Conservation (phyloP, 768 basidiomycete species). For the Trametes maxima region DNA sequence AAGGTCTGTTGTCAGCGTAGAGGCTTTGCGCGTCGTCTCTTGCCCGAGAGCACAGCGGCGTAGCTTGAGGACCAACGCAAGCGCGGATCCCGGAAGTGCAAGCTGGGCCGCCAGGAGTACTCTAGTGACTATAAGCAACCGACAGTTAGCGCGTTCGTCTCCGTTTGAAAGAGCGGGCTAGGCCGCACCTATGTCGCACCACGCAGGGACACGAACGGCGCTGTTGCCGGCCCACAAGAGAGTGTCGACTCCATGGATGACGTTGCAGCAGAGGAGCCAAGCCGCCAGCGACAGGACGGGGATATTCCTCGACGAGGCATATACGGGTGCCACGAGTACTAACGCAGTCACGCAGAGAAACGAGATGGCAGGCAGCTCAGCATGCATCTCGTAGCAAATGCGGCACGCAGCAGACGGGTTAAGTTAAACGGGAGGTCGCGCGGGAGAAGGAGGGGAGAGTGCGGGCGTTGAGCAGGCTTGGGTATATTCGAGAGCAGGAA, state of each 20-base stretch:
- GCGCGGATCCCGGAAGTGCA: constrained; percentile 25
- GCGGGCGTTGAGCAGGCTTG: constrained; percentile 2
- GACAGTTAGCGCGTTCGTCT: constrained; percentile 36
- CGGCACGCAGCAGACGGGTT: neutral
- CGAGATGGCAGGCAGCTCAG: constrained; percentile 33
- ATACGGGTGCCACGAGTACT: constrained; percentile 30
- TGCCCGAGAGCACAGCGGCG: constrained; percentile 17
- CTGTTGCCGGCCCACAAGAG: constrained; percentile 62
- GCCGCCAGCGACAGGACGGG: constrained; percentile 33
- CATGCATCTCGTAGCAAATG: constrained; percentile 3
- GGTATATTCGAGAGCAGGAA: constrained; percentile 11
- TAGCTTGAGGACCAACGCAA: constrained; percentile 13
- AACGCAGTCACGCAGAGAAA: constrained; percentile 31
- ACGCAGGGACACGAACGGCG: constrained; percentile 49
- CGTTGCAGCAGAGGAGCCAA: constrained; percentile 36
- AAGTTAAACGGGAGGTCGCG: neutral
- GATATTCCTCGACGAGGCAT: constrained; percentile 34
- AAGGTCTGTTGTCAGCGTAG: constrained; percentile 22
- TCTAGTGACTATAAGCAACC: constrained; percentile 37
- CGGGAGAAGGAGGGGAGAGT: neutral
- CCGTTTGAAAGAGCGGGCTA: constrained; percentile 33
- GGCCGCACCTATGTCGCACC: constrained; percentile 77
- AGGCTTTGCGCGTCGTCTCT: constrained; percentile 15
- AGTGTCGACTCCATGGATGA: constrained; percentile 52
- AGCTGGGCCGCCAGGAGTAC: constrained; percentile 25